A percentile compares a stretch with the other conserved stretches of the same genome.
Evolutionary conservation across 2,329 filamentous ascomycete species (phyloP).

Genomic region (Phoma sp.): DNA sequence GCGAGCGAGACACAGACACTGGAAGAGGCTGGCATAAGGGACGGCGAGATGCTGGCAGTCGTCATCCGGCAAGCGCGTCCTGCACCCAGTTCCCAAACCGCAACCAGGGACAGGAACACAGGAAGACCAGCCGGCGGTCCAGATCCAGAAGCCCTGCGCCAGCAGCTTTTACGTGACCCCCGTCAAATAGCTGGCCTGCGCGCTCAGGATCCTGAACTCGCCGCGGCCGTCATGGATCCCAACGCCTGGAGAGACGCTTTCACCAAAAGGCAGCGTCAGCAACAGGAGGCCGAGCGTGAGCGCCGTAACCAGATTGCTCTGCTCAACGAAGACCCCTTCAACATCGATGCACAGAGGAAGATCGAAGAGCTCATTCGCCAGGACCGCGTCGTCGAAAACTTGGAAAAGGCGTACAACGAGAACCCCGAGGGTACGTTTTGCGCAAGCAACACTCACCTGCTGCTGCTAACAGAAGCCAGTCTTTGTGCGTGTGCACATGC

Average conservation of each 20-base stretch:
- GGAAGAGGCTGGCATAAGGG: slow-evolving; percentile 78
- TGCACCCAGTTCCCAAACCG: slow-evolving; percentile 17
- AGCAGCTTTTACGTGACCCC: slow-evolving; percentile 83
- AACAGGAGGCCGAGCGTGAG: slow-evolving; percentile 75
- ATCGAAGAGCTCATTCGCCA: slow-evolving; percentile 98
- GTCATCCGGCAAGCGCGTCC: slow-evolving; percentile 64
- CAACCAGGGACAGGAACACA: slow-evolving; percentile 37
- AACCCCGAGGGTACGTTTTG: slow-evolving; percentile 85
- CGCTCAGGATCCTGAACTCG: slow-evolving; percentile 77
- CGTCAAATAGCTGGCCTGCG: slow-evolving; percentile 74
- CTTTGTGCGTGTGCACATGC: slow-evolving; percentile 93
- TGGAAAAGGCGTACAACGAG: slow-evolving; percentile 96
- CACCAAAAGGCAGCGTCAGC: slow-evolving; percentile 70
- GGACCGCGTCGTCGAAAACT: slow-evolving; percentile 90
- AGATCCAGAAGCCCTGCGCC: slow-evolving; percentile 80
- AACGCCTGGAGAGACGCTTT: slow-evolving; percentile 78
- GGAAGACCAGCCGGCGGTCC: slow-evolving; percentile 20
- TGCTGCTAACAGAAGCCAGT: slow-evolving; percentile 61
- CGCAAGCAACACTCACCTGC: neutral
- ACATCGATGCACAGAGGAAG: slow-evolving; percentile 85
- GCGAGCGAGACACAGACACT: slow-evolving; percentile 81
- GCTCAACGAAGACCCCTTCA: slow-evolving; percentile 93
- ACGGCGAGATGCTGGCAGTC: slow-evolving; percentile 92
- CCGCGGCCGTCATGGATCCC: slow-evolving; percentile 76
- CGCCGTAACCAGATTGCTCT: slow-evolving; percentile 83